A percentile compares a stretch with the other conserved stretches of the same genome.
Conservation (phyloP, 2,329 filamentous ascomycete genomes). For the Diplocarpon rosae region DNA sequence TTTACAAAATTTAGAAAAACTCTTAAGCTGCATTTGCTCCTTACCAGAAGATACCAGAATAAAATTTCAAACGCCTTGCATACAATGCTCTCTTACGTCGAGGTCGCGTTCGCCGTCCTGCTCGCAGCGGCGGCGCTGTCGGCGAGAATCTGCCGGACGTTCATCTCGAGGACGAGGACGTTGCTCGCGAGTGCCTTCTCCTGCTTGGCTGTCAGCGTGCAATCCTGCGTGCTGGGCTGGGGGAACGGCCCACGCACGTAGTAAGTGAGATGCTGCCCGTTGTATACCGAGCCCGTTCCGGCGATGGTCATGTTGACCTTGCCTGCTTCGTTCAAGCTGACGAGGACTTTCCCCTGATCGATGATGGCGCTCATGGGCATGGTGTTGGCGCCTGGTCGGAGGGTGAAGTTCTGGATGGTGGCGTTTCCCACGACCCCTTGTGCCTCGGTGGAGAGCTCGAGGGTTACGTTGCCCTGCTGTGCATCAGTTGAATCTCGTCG, state of each 20-base stretch:
- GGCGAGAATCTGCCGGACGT: slow-evolving; percentile 29
- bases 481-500: too few species aligned
- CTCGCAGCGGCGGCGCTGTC: slow-evolving; percentile 16
- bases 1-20: too few species aligned
- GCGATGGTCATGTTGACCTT: slow-evolving; percentile 39
- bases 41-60: too few species aligned
- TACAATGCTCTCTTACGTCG: background rate
- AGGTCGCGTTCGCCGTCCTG: background rate
- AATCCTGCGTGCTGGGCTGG: background rate
- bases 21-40: too few species aligned
- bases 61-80: background rate
- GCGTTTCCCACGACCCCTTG: slow-evolving; percentile 37
- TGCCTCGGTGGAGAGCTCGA: slow-evolving; percentile 33
- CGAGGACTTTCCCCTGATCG: slow-evolving; percentile 31
- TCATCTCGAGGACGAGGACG: slow-evolving; percentile 34
- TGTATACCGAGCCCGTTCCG: slow-evolving; percentile 36
- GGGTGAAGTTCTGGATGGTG: slow-evolving; percentile 37
- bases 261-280: slow-evolving; percentile 40
- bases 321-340: slow-evolving; percentile 29
- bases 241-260: slow-evolving; percentile 28
- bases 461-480: slow-evolving; percentile 35
- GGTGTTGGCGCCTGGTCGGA: slow-evolving; percentile 43
- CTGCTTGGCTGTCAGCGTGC: slow-evolving; percentile 9
- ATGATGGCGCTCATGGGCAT: slow-evolving; percentile 38
- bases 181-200: slow-evolving; percentile 37